Percentiles rank a stretch among this genome's conserved stretches.
phyloP scores from a whole-genome alignment of 768 basidiomycete species.

The Trametes cubensis region DNA sequence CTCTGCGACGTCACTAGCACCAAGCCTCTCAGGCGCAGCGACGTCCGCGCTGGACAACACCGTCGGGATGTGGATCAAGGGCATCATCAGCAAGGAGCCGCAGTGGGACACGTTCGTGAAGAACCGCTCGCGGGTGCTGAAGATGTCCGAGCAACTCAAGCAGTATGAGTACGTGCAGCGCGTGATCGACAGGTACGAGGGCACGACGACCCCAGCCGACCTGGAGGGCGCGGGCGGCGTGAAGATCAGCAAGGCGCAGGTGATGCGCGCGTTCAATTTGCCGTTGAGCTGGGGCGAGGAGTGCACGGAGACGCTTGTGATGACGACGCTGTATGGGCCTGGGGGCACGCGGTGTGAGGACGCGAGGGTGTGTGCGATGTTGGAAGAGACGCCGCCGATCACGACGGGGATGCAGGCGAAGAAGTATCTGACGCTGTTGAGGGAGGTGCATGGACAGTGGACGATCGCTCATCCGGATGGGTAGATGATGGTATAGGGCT shows the following conservation, averaged over 20 bases:
- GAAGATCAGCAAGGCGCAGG: constrained; percentile 53
- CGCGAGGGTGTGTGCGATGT: constrained; percentile 50
- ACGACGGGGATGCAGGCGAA: constrained; percentile 49
- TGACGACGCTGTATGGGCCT: constrained; percentile 60
- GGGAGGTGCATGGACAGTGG: constrained; percentile 51
- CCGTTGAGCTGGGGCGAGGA: constrained; percentile 46
- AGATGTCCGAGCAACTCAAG: constrained; percentile 32
- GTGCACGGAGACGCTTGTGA: constrained; percentile 52
- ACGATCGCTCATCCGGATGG: constrained; percentile 36
- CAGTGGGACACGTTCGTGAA: constrained; percentile 51
- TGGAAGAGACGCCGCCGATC: constrained; percentile 48
- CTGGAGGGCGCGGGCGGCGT: constrained; percentile 38
- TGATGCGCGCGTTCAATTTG: constrained; percentile 54
- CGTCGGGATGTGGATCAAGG: constrained; percentile 48
- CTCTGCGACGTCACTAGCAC: constrained; percentile 12
- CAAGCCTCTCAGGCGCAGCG: constrained; percentile 31
- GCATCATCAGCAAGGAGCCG: constrained; percentile 46
- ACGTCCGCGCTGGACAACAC: constrained; percentile 40
- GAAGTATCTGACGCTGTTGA: constrained; percentile 53
- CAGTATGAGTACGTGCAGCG: constrained; percentile 58
- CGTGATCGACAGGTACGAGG: constrained; percentile 49
- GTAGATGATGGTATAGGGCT: background rate
- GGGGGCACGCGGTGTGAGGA: constrained; percentile 53
- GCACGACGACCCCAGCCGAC: constrained; percentile 46
- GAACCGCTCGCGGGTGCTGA: constrained; percentile 36